Conservation (phyloP, 2,329 filamentous ascomycete species). For the Emmonsiellopsis sp. region DNA sequence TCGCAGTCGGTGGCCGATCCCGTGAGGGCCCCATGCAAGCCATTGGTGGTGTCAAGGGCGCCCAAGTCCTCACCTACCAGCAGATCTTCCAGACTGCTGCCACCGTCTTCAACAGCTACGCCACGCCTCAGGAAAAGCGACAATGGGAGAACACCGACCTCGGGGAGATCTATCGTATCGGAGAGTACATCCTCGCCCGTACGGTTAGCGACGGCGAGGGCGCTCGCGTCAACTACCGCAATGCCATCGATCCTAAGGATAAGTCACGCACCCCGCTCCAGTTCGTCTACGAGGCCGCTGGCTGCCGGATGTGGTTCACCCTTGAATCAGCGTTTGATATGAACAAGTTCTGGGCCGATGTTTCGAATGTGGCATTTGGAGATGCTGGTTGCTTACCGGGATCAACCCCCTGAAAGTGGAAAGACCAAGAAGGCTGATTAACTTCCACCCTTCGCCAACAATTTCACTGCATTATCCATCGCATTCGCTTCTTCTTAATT, state of each 20-base stretch:
- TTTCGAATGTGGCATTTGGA: conserved; percentile 33
- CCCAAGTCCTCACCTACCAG: conserved; percentile 20
- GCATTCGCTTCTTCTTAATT: no score
- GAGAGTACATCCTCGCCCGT: conserved; percentile 9
- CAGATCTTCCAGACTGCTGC: conserved; percentile 16
- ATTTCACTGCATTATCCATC: no score
- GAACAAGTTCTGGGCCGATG: conserved; percentile 44
- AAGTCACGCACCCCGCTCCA: conserved; percentile 43
- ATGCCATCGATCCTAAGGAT: conserved; percentile 38
- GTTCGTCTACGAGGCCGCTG: conserved; percentile 52
- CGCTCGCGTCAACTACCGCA: conserved; percentile 37
- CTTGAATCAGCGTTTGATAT: conserved; percentile 44
- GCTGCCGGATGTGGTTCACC: conserved; percentile 55
- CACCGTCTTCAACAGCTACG: conserved; percentile 1
- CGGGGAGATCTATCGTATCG: conserved; percentile 9
- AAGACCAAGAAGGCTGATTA: background rate
- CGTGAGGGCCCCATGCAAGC: conserved; percentile 48
- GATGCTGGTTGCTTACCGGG: conserved; percentile 25
- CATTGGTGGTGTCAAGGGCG: conserved; percentile 57
- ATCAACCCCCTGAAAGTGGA: background rate
- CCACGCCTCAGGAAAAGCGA: conserved; percentile 5
- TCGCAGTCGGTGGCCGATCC: conserved; percentile 53
- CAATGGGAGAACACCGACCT: conserved; percentile 8
- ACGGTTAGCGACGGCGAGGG: conserved; percentile 11
- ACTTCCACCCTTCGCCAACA: background rate